phyloP scores from a whole-genome alignment of 305 asterid genomes.

The Fraxinus dipetala region DNA sequence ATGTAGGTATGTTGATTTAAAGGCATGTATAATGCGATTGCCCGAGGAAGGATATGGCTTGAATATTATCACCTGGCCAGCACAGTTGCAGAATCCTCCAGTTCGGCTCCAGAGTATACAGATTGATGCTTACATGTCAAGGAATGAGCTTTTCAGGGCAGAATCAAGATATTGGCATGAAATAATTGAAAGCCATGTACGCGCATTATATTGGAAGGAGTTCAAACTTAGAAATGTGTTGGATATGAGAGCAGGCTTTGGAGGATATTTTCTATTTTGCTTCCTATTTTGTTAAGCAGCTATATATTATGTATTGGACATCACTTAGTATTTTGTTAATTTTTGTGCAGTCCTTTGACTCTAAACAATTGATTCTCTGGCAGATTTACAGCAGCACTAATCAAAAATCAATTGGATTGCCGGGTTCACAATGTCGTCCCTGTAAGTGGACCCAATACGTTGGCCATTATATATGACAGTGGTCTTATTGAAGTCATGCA shows the following conservation, averaged over 20 bases:
- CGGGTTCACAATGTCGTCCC: conserved; percentile 92
- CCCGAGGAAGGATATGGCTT: conserved; percentile 73
- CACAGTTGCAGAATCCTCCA: conserved; percentile 70
- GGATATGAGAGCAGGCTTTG: conserved; percentile 96
- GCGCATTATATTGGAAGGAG: conserved; percentile 55
- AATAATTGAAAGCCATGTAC: conserved; percentile 54
- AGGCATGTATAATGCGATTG: conserved; percentile 68
- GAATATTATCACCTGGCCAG: conserved; percentile 73
- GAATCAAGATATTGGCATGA: conserved; percentile 74
- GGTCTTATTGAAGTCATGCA: conserved; percentile 90
- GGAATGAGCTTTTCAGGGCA: conserved; percentile 73
- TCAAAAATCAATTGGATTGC: conserved; percentile 60
- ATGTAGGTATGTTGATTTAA: conserved; percentile 68
- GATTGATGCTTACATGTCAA: conserved; percentile 61
- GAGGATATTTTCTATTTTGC: conserved; percentile 53
- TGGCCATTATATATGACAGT: conserved; percentile 86
- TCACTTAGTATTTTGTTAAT: background rate
- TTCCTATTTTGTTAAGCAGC: background rate
- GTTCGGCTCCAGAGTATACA: conserved; percentile 80
- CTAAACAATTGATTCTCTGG: conserved; percentile 19
- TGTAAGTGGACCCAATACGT: conserved; percentile 79
- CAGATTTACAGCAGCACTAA: conserved; percentile 87
- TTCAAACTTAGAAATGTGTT: conserved; percentile 65
- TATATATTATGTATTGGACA: background rate
- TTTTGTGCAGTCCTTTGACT: background rate